These are phyloP conservation scores for Alternaria atra DNA, from an alignment of 2,329 filamentous ascomycete species.

Conservation along the genomic window DNA sequence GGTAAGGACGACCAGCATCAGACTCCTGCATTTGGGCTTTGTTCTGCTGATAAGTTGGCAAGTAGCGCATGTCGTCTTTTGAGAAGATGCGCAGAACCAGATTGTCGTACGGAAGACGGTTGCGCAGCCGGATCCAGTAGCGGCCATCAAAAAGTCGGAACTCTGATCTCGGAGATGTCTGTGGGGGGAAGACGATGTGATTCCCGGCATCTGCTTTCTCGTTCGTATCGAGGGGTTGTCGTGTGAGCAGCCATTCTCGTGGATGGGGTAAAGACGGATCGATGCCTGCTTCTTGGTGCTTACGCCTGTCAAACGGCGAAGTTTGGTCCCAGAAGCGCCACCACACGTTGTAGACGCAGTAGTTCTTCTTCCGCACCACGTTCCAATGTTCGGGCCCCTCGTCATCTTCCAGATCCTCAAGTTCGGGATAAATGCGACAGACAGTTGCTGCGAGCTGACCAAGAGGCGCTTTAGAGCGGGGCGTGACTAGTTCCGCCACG, in stretches of 20 bases:
- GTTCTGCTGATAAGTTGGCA: constrained; percentile 10
- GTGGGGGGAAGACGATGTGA: constrained; percentile 21
- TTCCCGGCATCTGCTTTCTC: background rate
- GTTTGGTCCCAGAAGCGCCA: constrained; percentile 32
- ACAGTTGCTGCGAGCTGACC: constrained; percentile 55
- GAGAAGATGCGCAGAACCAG: constrained; percentile 52
- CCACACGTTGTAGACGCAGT: constrained; percentile 34
- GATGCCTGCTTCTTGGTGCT: constrained; percentile 10
- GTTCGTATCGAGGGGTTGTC: constrained; percentile 28
- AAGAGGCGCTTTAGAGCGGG: constrained; percentile 55
- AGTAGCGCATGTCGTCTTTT: constrained; percentile 20
- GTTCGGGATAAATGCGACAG: constrained; percentile 53
- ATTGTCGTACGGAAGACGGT: constrained; percentile 33
- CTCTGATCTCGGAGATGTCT: background rate
- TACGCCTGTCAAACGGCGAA: constrained; percentile 20
- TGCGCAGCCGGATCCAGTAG: constrained; percentile 63
- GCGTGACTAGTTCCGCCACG: constrained; percentile 60
- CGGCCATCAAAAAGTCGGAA: constrained; percentile 64
- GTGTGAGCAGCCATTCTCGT: constrained; percentile 39
- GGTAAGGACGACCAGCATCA: constrained; percentile 7
- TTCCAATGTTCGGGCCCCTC: background rate
- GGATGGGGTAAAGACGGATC: constrained; percentile 10
- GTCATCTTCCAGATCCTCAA: constrained; percentile 15
- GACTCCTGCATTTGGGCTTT: background rate
- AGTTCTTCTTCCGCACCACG: constrained; percentile 18